Evolutionary conservation across 2,329 filamentous ascomycete species (phyloP).

Genomic region (Tolypocladium cylindrosporum): DNA sequence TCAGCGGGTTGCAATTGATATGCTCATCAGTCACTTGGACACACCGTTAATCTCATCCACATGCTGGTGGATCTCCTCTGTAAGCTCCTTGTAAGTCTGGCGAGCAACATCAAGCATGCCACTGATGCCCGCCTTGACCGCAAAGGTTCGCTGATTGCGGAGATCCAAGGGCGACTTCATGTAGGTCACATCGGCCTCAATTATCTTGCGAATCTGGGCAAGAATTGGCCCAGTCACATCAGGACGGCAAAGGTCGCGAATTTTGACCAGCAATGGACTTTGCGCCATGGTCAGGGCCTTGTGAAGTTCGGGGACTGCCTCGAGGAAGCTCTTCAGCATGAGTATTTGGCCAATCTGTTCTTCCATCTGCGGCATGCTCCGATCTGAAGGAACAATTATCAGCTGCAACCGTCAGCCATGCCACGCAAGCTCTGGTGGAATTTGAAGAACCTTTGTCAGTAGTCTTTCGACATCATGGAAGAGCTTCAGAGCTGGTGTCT

Average conservation of each 20-base stretch:
- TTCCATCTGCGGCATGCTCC: slow-evolving; percentile 59
- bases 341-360: slow-evolving; percentile 80
- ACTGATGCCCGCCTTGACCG: slow-evolving; percentile 76
- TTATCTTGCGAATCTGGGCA: slow-evolving; percentile 53
- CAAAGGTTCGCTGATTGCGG: slow-evolving; percentile 82
- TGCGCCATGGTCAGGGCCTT: slow-evolving; percentile 56
- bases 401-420: slow-evolving; percentile 36
- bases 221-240: slow-evolving; percentile 51
- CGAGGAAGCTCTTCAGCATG: slow-evolving; percentile 74
- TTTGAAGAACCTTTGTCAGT: slow-evolving; percentile 48
- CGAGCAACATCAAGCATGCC: slow-evolving; percentile 81
- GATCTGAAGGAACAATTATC: slow-evolving; percentile 61
- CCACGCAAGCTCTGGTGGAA: too few relatives aligned
- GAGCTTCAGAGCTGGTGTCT: slow-evolving; percentile 51
- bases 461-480: slow-evolving; percentile 74
- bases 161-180: slow-evolving; percentile 73
- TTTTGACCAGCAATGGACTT: slow-evolving; percentile 54
- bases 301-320: slow-evolving; percentile 55
- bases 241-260: slow-evolving; percentile 60
- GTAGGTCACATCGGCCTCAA: slow-evolving; percentile 75
- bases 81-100: slow-evolving; percentile 83
- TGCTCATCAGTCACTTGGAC: slow-evolving; percentile 3
- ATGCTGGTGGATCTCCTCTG: slow-evolving; percentile 64
- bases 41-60: slow-evolving; percentile 57
- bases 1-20: too few relatives aligned